Conservation (phyloP, 352 stramenopile species). For the Pythium coloratum region DNA sequence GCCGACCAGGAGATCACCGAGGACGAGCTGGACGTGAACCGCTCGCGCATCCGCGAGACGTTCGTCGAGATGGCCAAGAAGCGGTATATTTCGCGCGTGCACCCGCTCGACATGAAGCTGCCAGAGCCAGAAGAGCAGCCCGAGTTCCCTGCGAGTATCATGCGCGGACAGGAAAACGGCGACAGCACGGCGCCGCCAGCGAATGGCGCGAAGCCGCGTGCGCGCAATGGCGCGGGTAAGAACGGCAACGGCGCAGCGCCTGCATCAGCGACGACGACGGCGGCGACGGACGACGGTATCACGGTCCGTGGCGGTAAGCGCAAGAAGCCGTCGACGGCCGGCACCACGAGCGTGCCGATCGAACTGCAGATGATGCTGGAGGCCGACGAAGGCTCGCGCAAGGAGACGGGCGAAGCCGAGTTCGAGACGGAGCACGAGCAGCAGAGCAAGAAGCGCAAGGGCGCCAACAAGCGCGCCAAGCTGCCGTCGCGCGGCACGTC, state of each 20-base stretch:
- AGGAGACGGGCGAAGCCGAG: conserved; percentile 53
- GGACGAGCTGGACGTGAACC: conserved; percentile 69
- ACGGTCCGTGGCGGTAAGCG: conserved; percentile 77
- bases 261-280: conserved; percentile 7
- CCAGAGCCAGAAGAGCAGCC: conserved; percentile 54
- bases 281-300: conserved; percentile 52
- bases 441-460: conserved; percentile 64
- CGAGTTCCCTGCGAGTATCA: conserved; percentile 67
- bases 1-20: conserved; percentile 69
- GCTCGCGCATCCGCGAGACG: conserved; percentile 50
- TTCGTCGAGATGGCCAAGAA: conserved; percentile 91
- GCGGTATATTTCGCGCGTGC: conserved; percentile 83
- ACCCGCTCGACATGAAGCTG: conserved; percentile 79
- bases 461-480: conserved; percentile 71
- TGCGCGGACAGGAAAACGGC: conserved; percentile 42
- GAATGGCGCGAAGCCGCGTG: conserved; percentile 19
- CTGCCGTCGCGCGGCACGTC: conserved; percentile 59
- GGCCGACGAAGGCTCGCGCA: conserved; percentile 53
- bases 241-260: conserved; percentile 17
- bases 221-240: conserved; percentile 15
- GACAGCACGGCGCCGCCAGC: conserved; percentile 13
- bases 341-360: conserved; percentile 60
- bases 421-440: conserved; percentile 57
- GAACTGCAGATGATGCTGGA: conserved; percentile 88
- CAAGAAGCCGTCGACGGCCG: conserved; percentile 39